Evolutionary conservation across 192 early-diverging fungal species (phyloP).

Genomic region (Coemansia guatemalensis): DNA sequence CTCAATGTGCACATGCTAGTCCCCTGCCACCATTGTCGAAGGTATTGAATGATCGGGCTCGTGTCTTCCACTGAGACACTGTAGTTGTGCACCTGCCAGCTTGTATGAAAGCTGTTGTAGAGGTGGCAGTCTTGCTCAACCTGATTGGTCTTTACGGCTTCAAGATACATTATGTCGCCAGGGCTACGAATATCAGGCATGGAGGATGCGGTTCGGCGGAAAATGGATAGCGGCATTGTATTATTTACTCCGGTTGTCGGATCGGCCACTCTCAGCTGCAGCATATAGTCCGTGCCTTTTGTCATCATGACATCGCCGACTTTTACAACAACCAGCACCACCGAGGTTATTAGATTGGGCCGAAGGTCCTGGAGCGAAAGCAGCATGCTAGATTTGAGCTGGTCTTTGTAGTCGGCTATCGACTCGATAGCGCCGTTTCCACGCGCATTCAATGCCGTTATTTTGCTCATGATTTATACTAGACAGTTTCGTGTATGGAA

Average conservation of each 20-base stretch:
- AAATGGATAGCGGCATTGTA: constrained; percentile 6
- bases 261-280: constrained; percentile 15
- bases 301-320: background rate
- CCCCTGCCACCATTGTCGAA: constrained; percentile 20
- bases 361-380: constrained; percentile 1
- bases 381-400: constrained; percentile 6
- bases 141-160: constrained; percentile 6
- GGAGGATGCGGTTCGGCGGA: background rate
- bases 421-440: background rate
- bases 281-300: constrained; percentile 11
- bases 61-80: background rate
- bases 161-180: constrained; percentile 29
- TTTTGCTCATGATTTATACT: background rate
- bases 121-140: background rate
- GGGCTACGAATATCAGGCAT: constrained; percentile 16
- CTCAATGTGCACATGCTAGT: background rate
- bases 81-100: constrained; percentile 12
- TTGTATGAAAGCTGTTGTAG: constrained; percentile 4
- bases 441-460: background rate
- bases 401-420: background rate
- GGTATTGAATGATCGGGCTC: constrained; percentile 14
- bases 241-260: constrained; percentile 2
- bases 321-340: constrained; percentile 1
- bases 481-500: background rate
- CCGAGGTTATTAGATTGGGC: constrained; percentile 3